Evolutionary conservation across 371 early-diverging fungal genomes (phyloP).

Genomic region (Phascolomyces articulosus): DNA sequence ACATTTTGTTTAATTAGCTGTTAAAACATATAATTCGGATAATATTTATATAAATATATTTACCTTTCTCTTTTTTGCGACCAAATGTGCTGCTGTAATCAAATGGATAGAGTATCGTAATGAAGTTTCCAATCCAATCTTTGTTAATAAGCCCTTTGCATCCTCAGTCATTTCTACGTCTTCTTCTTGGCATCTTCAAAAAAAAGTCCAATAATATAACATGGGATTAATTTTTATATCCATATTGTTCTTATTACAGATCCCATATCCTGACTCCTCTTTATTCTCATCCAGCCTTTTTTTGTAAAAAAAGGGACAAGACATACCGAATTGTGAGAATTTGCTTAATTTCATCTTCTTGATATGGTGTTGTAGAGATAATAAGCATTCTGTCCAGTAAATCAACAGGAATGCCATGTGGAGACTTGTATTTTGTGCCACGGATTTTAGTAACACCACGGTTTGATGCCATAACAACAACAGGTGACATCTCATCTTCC

Average conservation of each 20-base stretch:
- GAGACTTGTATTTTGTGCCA: constrained; percentile 92
- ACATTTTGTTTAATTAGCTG: neutral
- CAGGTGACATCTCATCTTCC: constrained; percentile 94
- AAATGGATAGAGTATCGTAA: constrained; percentile 97
- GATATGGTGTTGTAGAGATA: constrained; percentile 88
- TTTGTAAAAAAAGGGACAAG: no score
- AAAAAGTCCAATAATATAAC: neutral
- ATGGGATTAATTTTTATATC: no score
- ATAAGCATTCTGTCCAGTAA: constrained; percentile 94
- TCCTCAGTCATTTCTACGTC: constrained; percentile 96
- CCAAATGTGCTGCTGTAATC: constrained; percentile 91
- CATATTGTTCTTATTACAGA: no score
- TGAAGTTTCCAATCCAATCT: constrained; percentile 92
- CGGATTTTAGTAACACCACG: constrained; percentile 93
- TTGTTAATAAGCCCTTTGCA: constrained; percentile 87
- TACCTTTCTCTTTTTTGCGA: constrained; percentile 89
- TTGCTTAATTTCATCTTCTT: constrained; percentile 84
- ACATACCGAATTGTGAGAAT: constrained; percentile 84
- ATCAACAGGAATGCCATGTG: constrained; percentile 98
- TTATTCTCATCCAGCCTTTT: neutral
- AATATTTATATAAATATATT: neutral
- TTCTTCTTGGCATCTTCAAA: constrained; percentile 86
- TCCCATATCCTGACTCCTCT: no score
- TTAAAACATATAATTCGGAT: no score
- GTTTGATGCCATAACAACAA: constrained; percentile 99